These are phyloP conservation scores for Phylloporus sp. DNA, from an alignment of 768 basidiomycete species.

Conservation along the genomic window DNA sequence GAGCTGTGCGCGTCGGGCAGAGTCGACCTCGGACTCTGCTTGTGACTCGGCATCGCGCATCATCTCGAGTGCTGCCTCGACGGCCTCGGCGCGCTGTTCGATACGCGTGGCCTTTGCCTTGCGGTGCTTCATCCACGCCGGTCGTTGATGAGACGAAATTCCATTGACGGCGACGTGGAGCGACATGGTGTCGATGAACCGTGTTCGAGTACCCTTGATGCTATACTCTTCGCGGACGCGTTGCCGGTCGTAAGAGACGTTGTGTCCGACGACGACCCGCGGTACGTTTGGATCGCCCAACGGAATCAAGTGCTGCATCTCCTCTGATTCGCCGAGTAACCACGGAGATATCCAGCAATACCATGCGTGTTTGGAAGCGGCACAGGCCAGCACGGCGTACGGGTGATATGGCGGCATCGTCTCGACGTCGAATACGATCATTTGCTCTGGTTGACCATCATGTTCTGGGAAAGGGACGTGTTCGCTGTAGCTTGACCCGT, in stretches of 20 bases:
- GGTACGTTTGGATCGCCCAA: constrained; percentile 51
- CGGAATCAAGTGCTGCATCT: constrained; percentile 65
- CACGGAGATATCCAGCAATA: constrained; percentile 97
- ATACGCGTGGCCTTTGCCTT: constrained; percentile 58
- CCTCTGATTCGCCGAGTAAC: constrained; percentile 62
- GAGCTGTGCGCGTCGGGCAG: constrained; percentile 34
- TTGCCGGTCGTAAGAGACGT: constrained; percentile 89
- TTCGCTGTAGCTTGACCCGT: constrained; percentile 76
- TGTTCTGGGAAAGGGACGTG: constrained; percentile 64
- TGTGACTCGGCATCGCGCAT: constrained; percentile 39
- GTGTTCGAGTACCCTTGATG: constrained; percentile 57
- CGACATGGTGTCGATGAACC: constrained; percentile 93
- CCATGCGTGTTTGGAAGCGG: constrained; percentile 80
- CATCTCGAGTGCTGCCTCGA: constrained; percentile 54
- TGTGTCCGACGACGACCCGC: constrained; percentile 85
- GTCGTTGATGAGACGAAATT: constrained; percentile 91
- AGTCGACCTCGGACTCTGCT: constrained; percentile 38
- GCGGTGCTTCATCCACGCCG: constrained; percentile 84
- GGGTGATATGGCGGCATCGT: constrained; percentile 80
- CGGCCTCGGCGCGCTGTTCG: constrained; percentile 57
- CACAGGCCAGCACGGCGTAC: constrained; percentile 85
- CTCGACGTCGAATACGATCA: constrained; percentile 92
- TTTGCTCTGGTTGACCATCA: constrained; percentile 57
- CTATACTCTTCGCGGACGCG: constrained; percentile 81
- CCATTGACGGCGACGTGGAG: constrained; percentile 92